Base-by-base conservation (phyloP, 495 filamentous ascomycete genomes). In the Astrothelium macrocarpum region DNA sequence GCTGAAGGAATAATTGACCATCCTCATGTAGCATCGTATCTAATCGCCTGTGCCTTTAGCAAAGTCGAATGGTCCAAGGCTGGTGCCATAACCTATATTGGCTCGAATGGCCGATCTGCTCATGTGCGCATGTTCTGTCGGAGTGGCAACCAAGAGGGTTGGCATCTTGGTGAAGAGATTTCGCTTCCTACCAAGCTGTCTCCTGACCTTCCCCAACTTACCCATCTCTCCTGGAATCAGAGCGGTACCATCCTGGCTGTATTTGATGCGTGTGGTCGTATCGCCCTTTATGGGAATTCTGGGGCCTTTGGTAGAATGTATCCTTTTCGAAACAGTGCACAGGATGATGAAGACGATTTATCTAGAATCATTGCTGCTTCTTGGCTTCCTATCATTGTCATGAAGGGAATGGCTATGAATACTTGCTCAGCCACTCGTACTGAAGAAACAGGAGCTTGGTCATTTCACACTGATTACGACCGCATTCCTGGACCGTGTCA, bases 1-100 rank as follows among this genome's bases (percentile, higher is more conserved):
- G 85, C 82, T 16, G 43, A 46, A 32, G n/a, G 36, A 63, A 32
- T n/a, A 59, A 26, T 60, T 25, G 9, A 14, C 42, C 23, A 26
- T 62, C 25, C 11, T 20, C 34, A n/a, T n/a, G 2, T 28, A 62
- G 16, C 29, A 3, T 14, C 31, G n/a, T 43, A 1, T 43, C 16
- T 65, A 9, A 62, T 72, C 72, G 65, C 78, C 53, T 36, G 23
- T 34, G 61, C 1, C 26, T 28, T 16, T 68, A 96, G 91, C 68
- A 87, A 82, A 65, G 82, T 97, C 61, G 87, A 87, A 59, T 97
- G 95, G 95, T 96, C 94, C 20, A 90, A 87, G 63, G 78, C 85
- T 70, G 94, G 94, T 62, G 90, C 85, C 68, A 89, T 97, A 72
- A 93, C 93, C 32, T 86, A 86, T 62, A 87, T 97, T 68, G 82